Evolutionary conservation across 345 rosid genomes (phyloP), one percentile per base, ranked within the genome.

Genomic region (Euphorbia pulcherrima): DNA sequence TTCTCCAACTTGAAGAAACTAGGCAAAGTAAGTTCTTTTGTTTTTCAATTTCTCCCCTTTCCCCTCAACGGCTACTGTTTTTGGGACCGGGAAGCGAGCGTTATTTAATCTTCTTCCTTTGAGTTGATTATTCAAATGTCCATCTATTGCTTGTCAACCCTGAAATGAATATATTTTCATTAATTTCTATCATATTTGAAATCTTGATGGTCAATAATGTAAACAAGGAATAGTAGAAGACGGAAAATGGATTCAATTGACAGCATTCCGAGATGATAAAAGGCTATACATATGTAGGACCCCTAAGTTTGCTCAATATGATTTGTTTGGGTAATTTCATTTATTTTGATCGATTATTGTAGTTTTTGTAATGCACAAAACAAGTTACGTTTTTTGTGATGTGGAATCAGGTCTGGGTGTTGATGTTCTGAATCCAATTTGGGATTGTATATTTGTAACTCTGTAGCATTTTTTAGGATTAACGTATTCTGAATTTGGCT

Each of bases 1-100:
- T 90, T 87, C 76, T 68, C 90, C 68, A 78, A 72, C 69, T 81
- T 93, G 72, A 86, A 76, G 57, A 71, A 82, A 57, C 77, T 82
- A 77, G 87, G 90, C 71, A 85, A 87, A 82, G 96, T 87, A 82
- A 62, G 84, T 53, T 58, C 29, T 68, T 47, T 28, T 63, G 53
- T 62, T 16, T 40, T 7, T 27, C 55, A 8, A n/a, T 54, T 59
- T 3, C 8, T n/a, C 11, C 51, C 4, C 35, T 8, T 37, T n/a
- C 17, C 12, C 52, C 12, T 60, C 20, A 18, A 21, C 24, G 29
- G 37, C 35, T 23, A 27, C 28, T 72, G 24, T 6, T 21, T 21
- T 53, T 21, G 57, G 23, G 57, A 53, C 16, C 29, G 55, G 37
- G 28, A 17, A 13, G 60, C 5, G 27, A 27, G 5, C 57, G 2